Evolutionary conservation across 73 alveolate species (phyloP), one percentile per base, ranked within the genome.

Genomic region (Paramecium primaurelia): DNA sequence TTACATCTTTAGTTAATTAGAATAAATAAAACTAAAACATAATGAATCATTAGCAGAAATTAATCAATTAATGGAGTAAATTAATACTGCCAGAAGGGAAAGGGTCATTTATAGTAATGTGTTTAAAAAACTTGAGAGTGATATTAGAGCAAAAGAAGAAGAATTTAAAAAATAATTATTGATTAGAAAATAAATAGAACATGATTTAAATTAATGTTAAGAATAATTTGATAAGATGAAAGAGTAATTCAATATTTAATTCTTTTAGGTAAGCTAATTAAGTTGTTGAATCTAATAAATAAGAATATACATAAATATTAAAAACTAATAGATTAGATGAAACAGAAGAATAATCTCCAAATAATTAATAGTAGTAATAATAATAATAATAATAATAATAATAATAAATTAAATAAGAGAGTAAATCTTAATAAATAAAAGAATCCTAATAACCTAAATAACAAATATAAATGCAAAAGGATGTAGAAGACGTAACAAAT

Each of bases 41-140:
- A 89, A 89, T 71, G 94, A 89, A 71, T 71, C 92, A 30, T 71
- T 89, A 73, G 94, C 94, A 47, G 60, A 89, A 71, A 89, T 89
- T 14, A 89, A 89, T 89, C 49, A 71, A 73, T 64, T 89, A 44
- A 89, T 71, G 88, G 94, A 89, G 37, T 37, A 89, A 54, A 83
- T 89, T 0, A 89, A 89, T 89, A 89, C 84, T 32, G 94, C 94
- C 0, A 89, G 94, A 89, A 68, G 94, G 58, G 94, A 89, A 30
- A 69, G 94, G 18, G 94, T 89, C 8, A 89, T 89, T 26, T 89
- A 59, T 47, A 71, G 92, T 49, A 89, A 89, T 89, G 94, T 89
- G 26, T 89, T 89, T 59, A 89, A 89, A 22, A 89, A 89, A 40
- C 49, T 89, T 7, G 94, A 89, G 47, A 71, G 94, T n/a, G 94